Evolutionary conservation across 2,329 filamentous ascomycete species (phyloP), one percentile per base, ranked within the genome.

Genomic region (Paraphaeosphaeria sporulosa): DNA sequence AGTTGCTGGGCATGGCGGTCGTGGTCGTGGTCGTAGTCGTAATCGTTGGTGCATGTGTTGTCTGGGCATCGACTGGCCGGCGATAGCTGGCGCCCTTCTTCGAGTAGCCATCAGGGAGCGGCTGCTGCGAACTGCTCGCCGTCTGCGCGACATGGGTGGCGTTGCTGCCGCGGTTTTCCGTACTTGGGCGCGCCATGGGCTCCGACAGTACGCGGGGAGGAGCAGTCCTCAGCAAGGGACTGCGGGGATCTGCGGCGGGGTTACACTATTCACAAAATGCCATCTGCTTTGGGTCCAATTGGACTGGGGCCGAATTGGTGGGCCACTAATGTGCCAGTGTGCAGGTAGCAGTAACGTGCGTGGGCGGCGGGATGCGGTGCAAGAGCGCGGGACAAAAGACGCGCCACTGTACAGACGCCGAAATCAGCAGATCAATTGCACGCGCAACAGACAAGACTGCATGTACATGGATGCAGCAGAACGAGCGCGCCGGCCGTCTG

Each of bases 71-170:
- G 43, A 65, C 62, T 21, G 74, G 72, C 10, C 75, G 71, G 43
- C 73, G 71, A 52, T 77, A 74, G 40, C 72, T 73, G 54, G 66
- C 63, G 57, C 73, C 73, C 63, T 70, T 76, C 58, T 72, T 73
- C 3, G 71, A 64, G 59, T 73, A 75, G 52, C 56, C 64, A 25
- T 77, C 70, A 46, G 72, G 64, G 1, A 65, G 60, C 25, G 71
- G 65, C 42, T 69, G 70, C 17, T 69, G 65, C 32, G 66, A 55
- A 13, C 67, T 68, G 38, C 68, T 65, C 60, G 67, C 63, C 36
- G 63, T 58, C 54, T 66, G 69, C 43, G 66, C 64, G 50, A 65
- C 59, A 62, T 72, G 64, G 52, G 71, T 64, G 52, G 58, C 69
- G 63, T 63, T 70, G 61, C 65, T 69, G 57, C 65, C 71, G 57